Percentiles rank a stretch among this genome's conserved stretches.
phyloP scores from a whole-genome alignment of 164 flowering plant species.

The Piper longum region DNA sequence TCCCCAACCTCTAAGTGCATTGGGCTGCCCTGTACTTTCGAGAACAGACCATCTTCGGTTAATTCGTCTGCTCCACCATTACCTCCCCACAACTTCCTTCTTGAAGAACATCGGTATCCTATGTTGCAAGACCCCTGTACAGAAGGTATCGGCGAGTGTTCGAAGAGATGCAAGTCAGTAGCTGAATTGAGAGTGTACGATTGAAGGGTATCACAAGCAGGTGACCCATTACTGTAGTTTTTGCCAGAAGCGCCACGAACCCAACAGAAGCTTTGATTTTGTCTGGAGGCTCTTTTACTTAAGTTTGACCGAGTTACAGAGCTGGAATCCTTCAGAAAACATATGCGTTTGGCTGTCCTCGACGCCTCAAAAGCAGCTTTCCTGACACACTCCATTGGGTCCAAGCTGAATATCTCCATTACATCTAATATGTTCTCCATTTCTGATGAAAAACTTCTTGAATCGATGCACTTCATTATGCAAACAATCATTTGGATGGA shows the following conservation, averaged over 20 bases:
- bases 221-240: conserved; percentile 15
- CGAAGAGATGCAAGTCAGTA: conserved; percentile 23
- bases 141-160: conserved; percentile 53
- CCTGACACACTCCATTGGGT: conserved; percentile 67
- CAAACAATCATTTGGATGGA: conserved; percentile 86
- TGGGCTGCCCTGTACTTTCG: conserved; percentile 20
- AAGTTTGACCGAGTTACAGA: conserved; percentile 51
- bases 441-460: conserved; percentile 64
- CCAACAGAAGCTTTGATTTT: conserved; percentile 8
- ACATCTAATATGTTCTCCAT: conserved; percentile 41
- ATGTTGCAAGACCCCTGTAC: conserved; percentile 9
- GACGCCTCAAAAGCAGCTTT: conserved; percentile 86
- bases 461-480: conserved; percentile 71
- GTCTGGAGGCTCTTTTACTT: conserved; percentile 4
- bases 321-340: conserved; percentile 21
- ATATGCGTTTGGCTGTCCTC: conserved; percentile 51
- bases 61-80: conserved; percentile 81
- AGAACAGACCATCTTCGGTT: conserved; percentile 67
- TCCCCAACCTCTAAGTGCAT: conserved; percentile 16
- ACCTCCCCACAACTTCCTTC: conserved; percentile 52
- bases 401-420: conserved; percentile 12
- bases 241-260: conserved; percentile 5
- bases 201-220: conserved; percentile 54
- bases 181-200: conserved; percentile 69
- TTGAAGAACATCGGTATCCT: conserved; percentile 30